Evolutionary conservation across 2,329 filamentous ascomycete genomes (phyloP), one percentile per base, ranked within the genome.

Genomic region (Microcyclospora pomicola): DNA sequence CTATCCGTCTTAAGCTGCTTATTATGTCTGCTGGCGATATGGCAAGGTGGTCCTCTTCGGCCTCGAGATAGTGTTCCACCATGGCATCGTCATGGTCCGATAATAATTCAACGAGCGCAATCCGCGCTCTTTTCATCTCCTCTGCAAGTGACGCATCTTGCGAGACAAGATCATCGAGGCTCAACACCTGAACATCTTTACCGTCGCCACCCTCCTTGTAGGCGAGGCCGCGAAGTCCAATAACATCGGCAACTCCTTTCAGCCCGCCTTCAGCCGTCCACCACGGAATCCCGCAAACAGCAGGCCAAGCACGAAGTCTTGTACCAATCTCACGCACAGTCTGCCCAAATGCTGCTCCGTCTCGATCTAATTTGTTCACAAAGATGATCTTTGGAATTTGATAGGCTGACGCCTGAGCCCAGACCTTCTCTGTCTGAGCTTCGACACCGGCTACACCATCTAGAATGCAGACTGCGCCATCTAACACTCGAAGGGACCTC

Each of bases 391-490:
- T 72, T 0, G 91, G 91, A 31, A 96, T 93, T 15, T 69, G 71
- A 56, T 93, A 93, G 33, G 79, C 76, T 37, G 82, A 83, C 6
- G 91, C 87, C 45, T 94, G 91, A 11, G 74, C 71, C 91, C 91
- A 98, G 2, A 98, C 91, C 50, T 93, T 80, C 58, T 98, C 91
- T 0, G 91, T 96, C 57, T 96, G 91, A 1, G 91, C 88, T 61
- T 98, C 91, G 15, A 98, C 91, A 1, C 86, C 86, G 43, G 88
- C 86, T 29, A 94, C 86, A 0, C 83, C 86, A 56, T 94, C 86
- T 6, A 94, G 75, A 51, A 94, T 87, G 52, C 85, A 93, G n/a
- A 94, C 79, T 1, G 85, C 85, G 5, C 86, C 86, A 54, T 94
- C 86, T 0, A 94, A 70, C 27, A 94, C 81, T 14, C 85, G 78